phyloP scores from a whole-genome alignment of 2,329 filamentous ascomycete species.

The Microascus cirrosus region DNA sequence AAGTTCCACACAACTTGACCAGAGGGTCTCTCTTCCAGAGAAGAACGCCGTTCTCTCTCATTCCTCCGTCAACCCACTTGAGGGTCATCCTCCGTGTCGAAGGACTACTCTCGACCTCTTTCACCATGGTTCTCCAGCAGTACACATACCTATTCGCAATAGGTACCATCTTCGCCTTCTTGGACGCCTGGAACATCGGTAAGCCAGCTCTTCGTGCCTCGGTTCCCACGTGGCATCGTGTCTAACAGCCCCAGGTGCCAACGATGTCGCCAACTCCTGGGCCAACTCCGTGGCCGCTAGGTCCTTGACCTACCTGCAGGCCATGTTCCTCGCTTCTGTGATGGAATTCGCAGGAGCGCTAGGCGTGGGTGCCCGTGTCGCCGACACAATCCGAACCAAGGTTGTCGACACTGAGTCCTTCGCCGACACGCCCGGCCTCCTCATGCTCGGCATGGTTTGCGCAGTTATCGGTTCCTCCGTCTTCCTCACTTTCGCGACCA shows the following conservation, averaged over 20 bases:
- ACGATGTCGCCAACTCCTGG: conserved; percentile 69
- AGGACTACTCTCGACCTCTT: not conserved
- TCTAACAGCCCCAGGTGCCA: conserved; percentile 19
- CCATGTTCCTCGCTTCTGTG: conserved; percentile 43
- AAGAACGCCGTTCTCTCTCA: not conserved
- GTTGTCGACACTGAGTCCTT: conserved; percentile 40
- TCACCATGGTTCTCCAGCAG: conserved; percentile 26
- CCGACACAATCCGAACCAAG: conserved; percentile 50
- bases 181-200: conserved; percentile 58
- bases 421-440: conserved; percentile 31
- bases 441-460: conserved; percentile 49
- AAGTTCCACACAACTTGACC: not conserved
- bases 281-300: conserved; percentile 63
- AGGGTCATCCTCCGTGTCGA: not conserved
- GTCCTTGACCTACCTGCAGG: conserved; percentile 50
- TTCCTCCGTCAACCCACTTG: not conserved
- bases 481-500: conserved; percentile 47
- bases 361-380: conserved; percentile 47
- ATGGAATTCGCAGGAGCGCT: conserved; percentile 54
- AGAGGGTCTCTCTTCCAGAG: not conserved
- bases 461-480: conserved; percentile 39
- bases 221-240: not conserved
- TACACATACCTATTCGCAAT: conserved; percentile 55
- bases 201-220: conserved; percentile 8
- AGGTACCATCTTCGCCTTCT: conserved; percentile 52